phyloP scores from a whole-genome alignment of 768 basidiomycete species.

The Lactarius evosmus region DNA sequence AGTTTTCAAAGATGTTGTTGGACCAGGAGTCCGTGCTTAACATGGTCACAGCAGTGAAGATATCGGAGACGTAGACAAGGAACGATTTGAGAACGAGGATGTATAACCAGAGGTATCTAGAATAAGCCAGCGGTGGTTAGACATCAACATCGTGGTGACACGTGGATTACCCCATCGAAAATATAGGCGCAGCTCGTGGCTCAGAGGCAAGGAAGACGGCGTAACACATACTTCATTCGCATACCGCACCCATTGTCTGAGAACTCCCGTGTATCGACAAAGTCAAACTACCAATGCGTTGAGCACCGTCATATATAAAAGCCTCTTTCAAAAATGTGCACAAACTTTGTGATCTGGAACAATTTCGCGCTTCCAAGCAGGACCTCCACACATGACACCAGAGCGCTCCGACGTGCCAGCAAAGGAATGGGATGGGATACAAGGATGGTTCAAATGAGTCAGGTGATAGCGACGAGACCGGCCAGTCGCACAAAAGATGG shows the following conservation, averaged over 20 bases:
- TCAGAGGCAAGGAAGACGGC: not conserved
- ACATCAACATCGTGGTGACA: constrained; percentile 1
- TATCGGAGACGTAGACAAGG: constrained; percentile 95
- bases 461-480: constrained; percentile 31
- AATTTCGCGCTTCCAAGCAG: constrained; percentile 95
- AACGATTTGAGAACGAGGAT: constrained; percentile 92
- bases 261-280: constrained; percentile 91
- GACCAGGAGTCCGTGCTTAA: constrained; percentile 89
- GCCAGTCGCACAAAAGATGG: constrained; percentile 33
- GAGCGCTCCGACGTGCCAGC: constrained; percentile 28
- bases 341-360: constrained; percentile 95
- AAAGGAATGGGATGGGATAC: constrained; percentile 14
- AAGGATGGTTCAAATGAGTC: constrained; percentile 29
- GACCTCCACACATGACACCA: constrained; percentile 60
- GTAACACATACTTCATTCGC: constrained; percentile 66
- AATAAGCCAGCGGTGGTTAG: not conserved
- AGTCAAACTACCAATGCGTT: constrained; percentile 73
- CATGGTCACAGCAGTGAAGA: constrained; percentile 97
- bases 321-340: constrained; percentile 25
- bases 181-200: not conserved
- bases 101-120: constrained; percentile 90
- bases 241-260: constrained; percentile 82
- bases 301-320: constrained; percentile 1
- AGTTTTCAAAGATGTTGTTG: constrained; percentile 83
- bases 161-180: not conserved